Conservation (phyloP, 2,329 filamentous ascomycete genomes). For the Neonectria faginata region DNA sequence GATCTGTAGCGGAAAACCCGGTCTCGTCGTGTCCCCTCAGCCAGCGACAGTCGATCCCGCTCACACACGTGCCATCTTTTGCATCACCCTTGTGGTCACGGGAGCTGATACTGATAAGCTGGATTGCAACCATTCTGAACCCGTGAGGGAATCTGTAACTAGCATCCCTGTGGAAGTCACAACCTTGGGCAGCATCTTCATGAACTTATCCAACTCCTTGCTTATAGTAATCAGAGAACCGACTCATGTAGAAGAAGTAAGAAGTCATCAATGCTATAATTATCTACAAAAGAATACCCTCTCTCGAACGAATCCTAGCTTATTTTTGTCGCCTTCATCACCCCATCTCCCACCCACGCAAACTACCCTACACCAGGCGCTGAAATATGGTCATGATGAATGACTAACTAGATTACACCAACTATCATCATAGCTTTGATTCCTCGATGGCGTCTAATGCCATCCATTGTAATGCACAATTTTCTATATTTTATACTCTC, state of each 20-base stretch:
- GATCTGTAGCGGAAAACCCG: not conserved
- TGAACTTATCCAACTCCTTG: no score
- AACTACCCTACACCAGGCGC: not conserved
- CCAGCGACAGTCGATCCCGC: conserved; percentile 16
- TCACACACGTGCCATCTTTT: conserved; percentile 15
- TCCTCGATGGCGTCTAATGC: not conserved
- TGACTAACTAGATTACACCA: not conserved
- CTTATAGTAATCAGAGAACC: not conserved
- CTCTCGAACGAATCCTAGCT: not conserved
- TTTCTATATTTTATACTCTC: not conserved
- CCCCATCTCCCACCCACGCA: not conserved
- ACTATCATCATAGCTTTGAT: not conserved
- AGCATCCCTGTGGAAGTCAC: not conserved
- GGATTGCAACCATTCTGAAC: conserved; percentile 1
- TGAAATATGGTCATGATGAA: not conserved
- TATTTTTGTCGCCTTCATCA: not conserved
- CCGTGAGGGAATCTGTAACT: not conserved
- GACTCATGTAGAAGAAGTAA: not conserved
- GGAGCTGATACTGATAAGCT: conserved; percentile 21
- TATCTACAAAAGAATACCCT: not conserved
- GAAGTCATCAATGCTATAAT: not conserved
- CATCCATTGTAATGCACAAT: not conserved
- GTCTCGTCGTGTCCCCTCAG: not conserved
- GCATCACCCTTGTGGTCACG: conserved; percentile 7
- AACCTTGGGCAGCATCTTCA: not conserved